Base-by-base conservation (phyloP, 768 basidiomycete genomes). In the Tylopilus intermedius region DNA sequence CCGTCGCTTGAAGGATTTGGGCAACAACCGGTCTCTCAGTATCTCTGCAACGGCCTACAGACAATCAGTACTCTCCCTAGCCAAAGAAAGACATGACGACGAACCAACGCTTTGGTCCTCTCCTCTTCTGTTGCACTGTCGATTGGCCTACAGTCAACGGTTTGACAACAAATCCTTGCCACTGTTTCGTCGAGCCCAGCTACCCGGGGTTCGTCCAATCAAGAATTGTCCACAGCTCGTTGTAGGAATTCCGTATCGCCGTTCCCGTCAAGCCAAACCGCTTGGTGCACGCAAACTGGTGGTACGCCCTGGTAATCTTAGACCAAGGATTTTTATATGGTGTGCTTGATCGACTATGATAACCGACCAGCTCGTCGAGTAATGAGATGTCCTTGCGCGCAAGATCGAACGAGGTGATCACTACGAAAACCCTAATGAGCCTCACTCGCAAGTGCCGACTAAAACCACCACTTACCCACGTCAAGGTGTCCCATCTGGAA, bases 281-380 rank as follows among this genome's bases (percentile, higher is more conserved):
- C 14, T 72, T 67, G 27, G 57, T 58, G 63, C 89, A 92, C 0
- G 67, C 44, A 61, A 96, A 90, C 47, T 76, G 80, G 59, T 86
- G 82, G 53, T 86, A 83, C 0, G 91, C 86, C n/a, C 65, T 43
- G 0, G 87, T 83, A 4, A 83, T 80, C 55, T 82, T 79, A 0
- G 88, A 79, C 2, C 70, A 65, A 2, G 83, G 79, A 56, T 93
- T 94, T 71, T 97, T 97, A 95, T 77, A 2, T 82, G 79, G 67
- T 98, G 95, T 0, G 84, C 94, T 68, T 98, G 95, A 60, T 98
- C 95, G 5, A 93, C 83, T 42, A 88, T 76, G 51, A 92, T 73
- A 51, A 82, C 82, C 2, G 82, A 86, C 83, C 81, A 91, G 74
- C 43, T 77, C 76, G 50, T 87, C 81, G 6, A 97, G 72, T 8